These are phyloP conservation scores for Ascochyta clinopodiicola DNA, from an alignment of 2,329 filamentous ascomycete species.

Conservation along the genomic window DNA sequence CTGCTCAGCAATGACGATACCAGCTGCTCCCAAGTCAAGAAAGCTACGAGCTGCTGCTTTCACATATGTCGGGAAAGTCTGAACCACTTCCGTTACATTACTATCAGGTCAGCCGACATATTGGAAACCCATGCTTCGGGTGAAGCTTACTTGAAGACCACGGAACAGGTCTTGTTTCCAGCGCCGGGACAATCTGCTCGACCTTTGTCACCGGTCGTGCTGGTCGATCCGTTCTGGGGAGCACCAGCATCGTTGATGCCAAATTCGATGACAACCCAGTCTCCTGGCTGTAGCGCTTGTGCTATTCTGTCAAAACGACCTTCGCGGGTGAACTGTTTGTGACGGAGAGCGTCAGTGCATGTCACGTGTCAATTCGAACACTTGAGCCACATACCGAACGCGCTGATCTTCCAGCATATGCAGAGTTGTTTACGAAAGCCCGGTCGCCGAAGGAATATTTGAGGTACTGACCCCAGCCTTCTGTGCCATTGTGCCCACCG, in stretches of 20 bases:
- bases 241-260: slow-evolving; percentile 66
- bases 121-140: neutral
- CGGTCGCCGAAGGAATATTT: slow-evolving; percentile 56
- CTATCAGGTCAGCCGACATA: slow-evolving; percentile 22
- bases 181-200: slow-evolving; percentile 63
- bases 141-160: slow-evolving; percentile 47
- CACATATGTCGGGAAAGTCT: slow-evolving; percentile 66
- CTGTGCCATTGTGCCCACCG: slow-evolving; percentile 47
- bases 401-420: slow-evolving; percentile 69
- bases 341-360: too few species aligned
- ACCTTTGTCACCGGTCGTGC: slow-evolving; percentile 62
- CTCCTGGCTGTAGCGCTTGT: slow-evolving; percentile 58
- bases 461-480: slow-evolving; percentile 66
- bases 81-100: slow-evolving; percentile 59
- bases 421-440: slow-evolving; percentile 62
- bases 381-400: slow-evolving; percentile 53
- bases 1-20: slow-evolving; percentile 60
- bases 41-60: slow-evolving; percentile 61
- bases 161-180: slow-evolving; percentile 60
- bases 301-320: slow-evolving; percentile 66
- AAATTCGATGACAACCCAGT: slow-evolving; percentile 72
- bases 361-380: too few species aligned
- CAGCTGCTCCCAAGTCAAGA: slow-evolving; percentile 60
- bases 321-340: slow-evolving; percentile 62
- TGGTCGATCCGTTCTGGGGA: slow-evolving; percentile 57